Percentiles rank a stretch among this genome's conserved stretches.
These are phyloP conservation scores for Endogone sp. DNA, from an alignment of 192 early-diverging fungal species.

Conservation along the genomic window DNA sequence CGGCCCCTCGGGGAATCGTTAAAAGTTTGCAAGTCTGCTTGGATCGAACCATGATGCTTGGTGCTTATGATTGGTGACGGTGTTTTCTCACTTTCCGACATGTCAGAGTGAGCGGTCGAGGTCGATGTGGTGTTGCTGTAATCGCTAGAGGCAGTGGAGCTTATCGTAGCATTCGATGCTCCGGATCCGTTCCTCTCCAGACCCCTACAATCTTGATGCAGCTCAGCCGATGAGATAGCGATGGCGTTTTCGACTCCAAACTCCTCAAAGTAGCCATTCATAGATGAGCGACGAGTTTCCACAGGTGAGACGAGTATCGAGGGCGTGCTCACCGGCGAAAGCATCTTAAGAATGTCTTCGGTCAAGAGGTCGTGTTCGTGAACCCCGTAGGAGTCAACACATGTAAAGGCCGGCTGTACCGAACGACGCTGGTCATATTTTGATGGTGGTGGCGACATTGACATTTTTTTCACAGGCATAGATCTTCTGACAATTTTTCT, in stretches of 20 bases:
- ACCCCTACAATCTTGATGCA: no score
- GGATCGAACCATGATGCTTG: no score
- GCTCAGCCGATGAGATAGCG: no score
- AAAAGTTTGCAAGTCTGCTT: no score
- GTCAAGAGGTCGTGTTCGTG: neutral
- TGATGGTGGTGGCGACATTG: neutral
- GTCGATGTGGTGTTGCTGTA: neutral
- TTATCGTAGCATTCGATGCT: neutral
- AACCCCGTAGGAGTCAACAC: neutral
- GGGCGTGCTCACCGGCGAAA: neutral
- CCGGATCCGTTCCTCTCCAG: neutral
- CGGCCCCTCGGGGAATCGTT: no score
- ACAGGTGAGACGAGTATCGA: neutral
- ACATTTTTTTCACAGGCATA: neutral
- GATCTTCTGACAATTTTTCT: no score
- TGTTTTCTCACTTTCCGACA: no score
- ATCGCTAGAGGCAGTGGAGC: neutral
- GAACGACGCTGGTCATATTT: neutral
- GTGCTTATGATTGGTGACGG: no score
- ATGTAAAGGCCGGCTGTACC: neutral
- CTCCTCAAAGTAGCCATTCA: neutral
- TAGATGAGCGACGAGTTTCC: neutral
- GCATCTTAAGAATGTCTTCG: neutral
- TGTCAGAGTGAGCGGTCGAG: neutral
- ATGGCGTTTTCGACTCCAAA: neutral